Percentiles rank a stretch among this genome's conserved stretches.
phyloP scores from a whole-genome alignment of 257 asterid genomes.

The Plectranthus barbatus region DNA sequence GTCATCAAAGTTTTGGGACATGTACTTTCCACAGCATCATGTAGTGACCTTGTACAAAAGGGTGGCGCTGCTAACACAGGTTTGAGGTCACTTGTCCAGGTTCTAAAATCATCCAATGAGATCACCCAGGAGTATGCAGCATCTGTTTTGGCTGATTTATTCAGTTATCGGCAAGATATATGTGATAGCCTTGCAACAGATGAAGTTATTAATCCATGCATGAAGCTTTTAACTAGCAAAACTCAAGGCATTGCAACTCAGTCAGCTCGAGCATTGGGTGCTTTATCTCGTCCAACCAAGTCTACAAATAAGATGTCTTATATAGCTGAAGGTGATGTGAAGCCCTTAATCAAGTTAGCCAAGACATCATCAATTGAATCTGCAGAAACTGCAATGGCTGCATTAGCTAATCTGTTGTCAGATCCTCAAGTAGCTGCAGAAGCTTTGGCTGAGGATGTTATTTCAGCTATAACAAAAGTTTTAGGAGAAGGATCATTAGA shows the following conservation, averaged over 20 bases:
- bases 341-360: conserved; percentile 57
- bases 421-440: conserved; percentile 70
- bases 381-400: conserved; percentile 75
- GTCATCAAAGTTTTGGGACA: conserved; percentile 72
- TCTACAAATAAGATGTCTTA: conserved; percentile 36
- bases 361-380: conserved; percentile 63
- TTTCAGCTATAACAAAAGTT: conserved; percentile 63
- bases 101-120: conserved; percentile 67
- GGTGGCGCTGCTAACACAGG: conserved; percentile 63
- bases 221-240: conserved; percentile 55
- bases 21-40: conserved; percentile 63
- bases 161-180: conserved; percentile 55
- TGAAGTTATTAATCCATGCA: conserved; percentile 56
- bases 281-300: conserved; percentile 57
- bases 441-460: conserved; percentile 77
- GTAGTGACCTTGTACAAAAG: conserved; percentile 46
- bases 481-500: conserved; percentile 64
- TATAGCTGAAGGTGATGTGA: conserved; percentile 67
- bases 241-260: conserved; percentile 58
- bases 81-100: conserved; percentile 66
- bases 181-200: conserved; percentile 61
- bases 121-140: conserved; percentile 66
- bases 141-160: conserved; percentile 61
- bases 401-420: conserved; percentile 63
- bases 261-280: conserved; percentile 73